phyloP scores from a whole-genome alignment of 139 green algal species.

The Yamagishiella unicocca region DNA sequence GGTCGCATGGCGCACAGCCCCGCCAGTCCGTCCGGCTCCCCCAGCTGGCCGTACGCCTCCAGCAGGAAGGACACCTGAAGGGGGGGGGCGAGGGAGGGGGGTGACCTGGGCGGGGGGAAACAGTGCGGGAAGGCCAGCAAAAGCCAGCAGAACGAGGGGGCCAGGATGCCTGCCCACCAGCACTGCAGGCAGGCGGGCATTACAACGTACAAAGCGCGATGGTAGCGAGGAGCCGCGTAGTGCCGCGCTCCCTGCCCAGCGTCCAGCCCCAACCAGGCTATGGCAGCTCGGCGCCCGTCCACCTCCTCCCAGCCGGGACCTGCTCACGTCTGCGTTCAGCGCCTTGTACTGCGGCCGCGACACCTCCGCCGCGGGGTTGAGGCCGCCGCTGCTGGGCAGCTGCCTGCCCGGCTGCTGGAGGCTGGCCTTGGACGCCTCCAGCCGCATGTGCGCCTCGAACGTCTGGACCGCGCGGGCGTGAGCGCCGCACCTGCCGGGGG shows the following conservation, averaged over 20 bases:
- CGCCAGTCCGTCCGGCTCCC: conserved; percentile 92
- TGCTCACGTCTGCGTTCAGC: conserved; percentile 21
- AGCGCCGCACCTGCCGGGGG: conserved; percentile 71
- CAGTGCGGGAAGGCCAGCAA: no score
- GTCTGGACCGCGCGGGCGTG: conserved; percentile 91
- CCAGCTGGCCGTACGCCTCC: conserved; percentile 90
- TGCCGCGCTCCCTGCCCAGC: no score
- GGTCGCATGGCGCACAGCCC: conserved; percentile 81
- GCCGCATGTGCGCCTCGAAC: conserved; percentile 86
- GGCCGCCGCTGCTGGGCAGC: conserved; percentile 55
- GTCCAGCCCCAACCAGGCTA: no score
- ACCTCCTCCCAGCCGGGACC: no score
- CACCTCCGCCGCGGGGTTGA: conserved; percentile 81
- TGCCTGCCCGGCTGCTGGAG: neutral
- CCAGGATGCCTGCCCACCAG: no score
- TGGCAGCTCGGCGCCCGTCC: no score
- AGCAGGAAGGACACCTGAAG: conserved; percentile 88
- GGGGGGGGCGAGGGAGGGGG: neutral
- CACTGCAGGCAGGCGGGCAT: no score
- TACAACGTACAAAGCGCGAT: no score
- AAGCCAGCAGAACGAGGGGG: no score
- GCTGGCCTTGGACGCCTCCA: conserved; percentile 12
- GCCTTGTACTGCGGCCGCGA: conserved; percentile 6
- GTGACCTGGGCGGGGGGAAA: no score
- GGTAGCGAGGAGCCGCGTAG: no score